phyloP scores from a whole-genome alignment of 192 early-diverging fungal species.

The Coemansia umbellata region DNA sequence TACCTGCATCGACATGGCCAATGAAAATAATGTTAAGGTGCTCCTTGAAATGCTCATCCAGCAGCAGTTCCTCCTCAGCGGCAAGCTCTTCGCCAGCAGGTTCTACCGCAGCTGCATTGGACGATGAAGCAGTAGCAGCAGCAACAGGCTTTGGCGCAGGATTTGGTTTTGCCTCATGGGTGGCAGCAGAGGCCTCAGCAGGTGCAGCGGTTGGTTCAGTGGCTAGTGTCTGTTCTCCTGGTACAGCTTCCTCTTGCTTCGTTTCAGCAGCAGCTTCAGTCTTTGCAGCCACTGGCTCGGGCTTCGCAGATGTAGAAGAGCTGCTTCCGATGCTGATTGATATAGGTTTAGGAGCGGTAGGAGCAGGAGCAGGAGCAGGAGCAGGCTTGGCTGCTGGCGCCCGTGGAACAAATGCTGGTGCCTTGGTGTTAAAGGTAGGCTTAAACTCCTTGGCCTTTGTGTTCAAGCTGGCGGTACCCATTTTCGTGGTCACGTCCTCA shows the following conservation, averaged over 20 bases:
- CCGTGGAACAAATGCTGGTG: slow-evolving; percentile 65
- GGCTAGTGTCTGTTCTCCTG: too few relatives aligned
- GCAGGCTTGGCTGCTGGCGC: slow-evolving; percentile 27
- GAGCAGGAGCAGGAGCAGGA: slow-evolving; percentile 6
- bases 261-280: slow-evolving; percentile 16
- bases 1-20: slow-evolving; percentile 97
- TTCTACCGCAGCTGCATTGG: not conserved
- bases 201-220: slow-evolving; percentile 8
- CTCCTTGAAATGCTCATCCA: slow-evolving; percentile 84
- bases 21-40: slow-evolving; percentile 98
- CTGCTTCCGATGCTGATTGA: slow-evolving; percentile 27
- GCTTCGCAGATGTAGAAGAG: too few relatives aligned
- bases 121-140: not conserved
- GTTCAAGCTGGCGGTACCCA: slow-evolving; percentile 54
- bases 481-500: slow-evolving; percentile 50
- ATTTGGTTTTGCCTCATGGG: slow-evolving; percentile 12
- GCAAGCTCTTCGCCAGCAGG: slow-evolving; percentile 7
- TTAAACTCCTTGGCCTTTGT: slow-evolving; percentile 62
- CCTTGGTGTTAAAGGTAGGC: slow-evolving; percentile 62
- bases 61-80: slow-evolving; percentile 59
- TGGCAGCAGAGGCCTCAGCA: slow-evolving; percentile 9
- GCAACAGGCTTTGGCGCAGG: slow-evolving; percentile 2
- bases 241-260: too few relatives aligned
- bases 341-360: slow-evolving; percentile 11
- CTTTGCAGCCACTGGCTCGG: slow-evolving; percentile 12